Evolutionary conservation across 768 basidiomycete species (phyloP).

Genomic region (Xanthoconium purpureum): DNA sequence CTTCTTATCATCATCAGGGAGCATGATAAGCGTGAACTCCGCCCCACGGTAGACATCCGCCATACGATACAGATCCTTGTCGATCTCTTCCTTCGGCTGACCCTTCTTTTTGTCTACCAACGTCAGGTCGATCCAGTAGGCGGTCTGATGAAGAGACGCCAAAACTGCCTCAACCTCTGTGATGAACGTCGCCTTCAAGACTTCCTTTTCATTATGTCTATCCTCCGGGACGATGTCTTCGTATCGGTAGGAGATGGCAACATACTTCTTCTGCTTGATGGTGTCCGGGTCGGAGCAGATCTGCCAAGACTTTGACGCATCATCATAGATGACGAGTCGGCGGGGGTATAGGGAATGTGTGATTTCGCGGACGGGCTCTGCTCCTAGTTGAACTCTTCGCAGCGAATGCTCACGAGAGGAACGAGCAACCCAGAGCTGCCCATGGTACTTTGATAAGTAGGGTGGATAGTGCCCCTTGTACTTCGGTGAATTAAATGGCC

Average conservation of each 20-base stretch:
- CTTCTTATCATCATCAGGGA: too few relatives aligned
- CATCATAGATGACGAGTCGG: constrained; percentile 16
- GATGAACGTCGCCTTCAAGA: background rate
- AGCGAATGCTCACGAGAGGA: constrained; percentile 22
- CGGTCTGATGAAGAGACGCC: constrained; percentile 6
- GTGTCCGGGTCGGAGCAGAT: background rate
- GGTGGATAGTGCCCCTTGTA: background rate
- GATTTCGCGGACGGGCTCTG: constrained; percentile 1
- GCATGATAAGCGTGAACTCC: too few relatives aligned
- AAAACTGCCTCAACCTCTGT: background rate
- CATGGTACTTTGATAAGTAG: constrained; percentile 18
- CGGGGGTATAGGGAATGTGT: constrained; percentile 17
- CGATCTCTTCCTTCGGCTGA: too few relatives aligned
- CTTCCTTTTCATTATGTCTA: too few relatives aligned
- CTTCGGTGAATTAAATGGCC: constrained; percentile 6
- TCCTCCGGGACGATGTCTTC: background rate
- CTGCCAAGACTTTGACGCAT: background rate
- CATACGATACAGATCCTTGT: too few relatives aligned
- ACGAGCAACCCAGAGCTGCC: constrained; percentile 25
- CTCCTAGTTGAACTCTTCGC: background rate
- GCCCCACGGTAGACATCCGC: too few relatives aligned
- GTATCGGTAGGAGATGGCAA: background rate
- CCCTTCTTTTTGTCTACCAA: too few relatives aligned
- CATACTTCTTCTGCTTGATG: constrained; percentile 13
- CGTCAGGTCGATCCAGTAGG: constrained; percentile 13